These are phyloP conservation scores for Mycosphaerella sp. DNA, from an alignment of 2,329 filamentous ascomycete genomes.

Conservation along the genomic window DNA sequence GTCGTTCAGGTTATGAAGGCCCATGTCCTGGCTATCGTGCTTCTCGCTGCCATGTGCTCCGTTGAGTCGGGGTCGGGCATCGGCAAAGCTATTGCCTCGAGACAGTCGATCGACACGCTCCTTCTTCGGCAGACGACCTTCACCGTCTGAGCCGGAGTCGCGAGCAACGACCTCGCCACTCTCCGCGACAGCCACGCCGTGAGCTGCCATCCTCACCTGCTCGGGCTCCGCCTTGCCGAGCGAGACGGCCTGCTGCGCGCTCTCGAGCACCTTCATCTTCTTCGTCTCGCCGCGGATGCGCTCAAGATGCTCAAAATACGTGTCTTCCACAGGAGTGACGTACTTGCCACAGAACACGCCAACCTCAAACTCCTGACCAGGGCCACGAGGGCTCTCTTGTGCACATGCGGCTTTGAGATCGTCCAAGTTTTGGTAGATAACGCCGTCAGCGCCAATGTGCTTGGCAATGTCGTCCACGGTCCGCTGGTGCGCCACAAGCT, in stretches of 20 bases:
- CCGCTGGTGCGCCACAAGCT: slow-evolving; percentile 65
- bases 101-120: slow-evolving; percentile 36
- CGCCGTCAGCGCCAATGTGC: slow-evolving; percentile 65
- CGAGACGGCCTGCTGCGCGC: slow-evolving; percentile 58
- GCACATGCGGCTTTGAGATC: slow-evolving; percentile 76
- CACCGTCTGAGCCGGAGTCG: slow-evolving; percentile 28
- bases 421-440: slow-evolving; percentile 69
- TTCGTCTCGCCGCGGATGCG: slow-evolving; percentile 62
- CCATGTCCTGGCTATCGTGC: slow-evolving; percentile 48
- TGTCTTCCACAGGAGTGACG: slow-evolving; percentile 68
- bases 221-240: slow-evolving; percentile 54
- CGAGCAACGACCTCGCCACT: slow-evolving; percentile 53
- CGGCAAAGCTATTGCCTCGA: slow-evolving; percentile 35
- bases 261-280: slow-evolving; percentile 60
- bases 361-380: slow-evolving; percentile 67
- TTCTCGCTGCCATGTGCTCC: slow-evolving; percentile 9
- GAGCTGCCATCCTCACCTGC: slow-evolving; percentile 57
- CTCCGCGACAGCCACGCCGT: slow-evolving; percentile 53
- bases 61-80: slow-evolving; percentile 9
- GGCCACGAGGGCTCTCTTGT: slow-evolving; percentile 57
- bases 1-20: slow-evolving; percentile 39
- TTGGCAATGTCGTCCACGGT: slow-evolving; percentile 55
- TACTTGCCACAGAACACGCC: slow-evolving; percentile 90
- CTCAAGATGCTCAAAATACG: slow-evolving; percentile 78
- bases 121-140: slow-evolving; percentile 20